These are phyloP conservation scores for Hypoxylon sp. DNA, from an alignment of 2,329 filamentous ascomycete genomes.

Conservation along the genomic window DNA sequence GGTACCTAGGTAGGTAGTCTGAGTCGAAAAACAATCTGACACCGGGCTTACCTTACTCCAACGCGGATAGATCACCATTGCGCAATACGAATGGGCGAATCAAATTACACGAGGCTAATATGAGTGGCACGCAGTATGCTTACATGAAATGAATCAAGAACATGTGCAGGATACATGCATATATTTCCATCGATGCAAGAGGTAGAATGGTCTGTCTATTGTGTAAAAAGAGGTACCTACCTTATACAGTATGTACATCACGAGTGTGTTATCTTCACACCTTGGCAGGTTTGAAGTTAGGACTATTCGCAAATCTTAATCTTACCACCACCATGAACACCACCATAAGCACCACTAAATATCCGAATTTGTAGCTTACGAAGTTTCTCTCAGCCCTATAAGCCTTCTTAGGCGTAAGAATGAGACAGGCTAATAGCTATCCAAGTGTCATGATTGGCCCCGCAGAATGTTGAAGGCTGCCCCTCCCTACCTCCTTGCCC, in stretches of 20 bases:
- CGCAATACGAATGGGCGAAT: conserved; percentile 41
- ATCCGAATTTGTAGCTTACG: conserved; percentile 15
- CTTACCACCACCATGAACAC: conserved; percentile 14
- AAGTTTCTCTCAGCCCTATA: conserved; percentile 43
- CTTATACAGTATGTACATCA: not conserved
- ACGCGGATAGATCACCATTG: conserved; percentile 35
- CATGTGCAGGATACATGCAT: conserved; percentile 32
- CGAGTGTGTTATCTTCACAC: conserved; percentile 7
- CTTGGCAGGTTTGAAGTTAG: conserved; percentile 7
- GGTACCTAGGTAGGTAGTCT: not conserved
- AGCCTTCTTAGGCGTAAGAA: conserved; percentile 30
- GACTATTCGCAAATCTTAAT: conserved; percentile 13
- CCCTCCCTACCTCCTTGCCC: conserved; percentile 23
- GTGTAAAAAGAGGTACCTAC: not conserved
- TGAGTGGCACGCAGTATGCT: conserved; percentile 29
- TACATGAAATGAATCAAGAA: conserved; percentile 29
- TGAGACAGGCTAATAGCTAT: conserved; percentile 31
- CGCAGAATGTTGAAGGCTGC: conserved; percentile 42
- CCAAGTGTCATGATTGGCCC: conserved; percentile 37
- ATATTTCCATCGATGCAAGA: conserved; percentile 16
- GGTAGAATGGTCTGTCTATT: conserved; percentile 2
- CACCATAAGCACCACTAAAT: conserved; percentile 9
- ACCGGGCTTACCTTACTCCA: conserved; percentile 32
- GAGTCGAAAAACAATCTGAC: conserved; percentile 26
- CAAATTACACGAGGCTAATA: conserved; percentile 28